Evolutionary conservation across 768 basidiomycete genomes (phyloP).

Genomic region (Daedaleopsis nitida): DNA sequence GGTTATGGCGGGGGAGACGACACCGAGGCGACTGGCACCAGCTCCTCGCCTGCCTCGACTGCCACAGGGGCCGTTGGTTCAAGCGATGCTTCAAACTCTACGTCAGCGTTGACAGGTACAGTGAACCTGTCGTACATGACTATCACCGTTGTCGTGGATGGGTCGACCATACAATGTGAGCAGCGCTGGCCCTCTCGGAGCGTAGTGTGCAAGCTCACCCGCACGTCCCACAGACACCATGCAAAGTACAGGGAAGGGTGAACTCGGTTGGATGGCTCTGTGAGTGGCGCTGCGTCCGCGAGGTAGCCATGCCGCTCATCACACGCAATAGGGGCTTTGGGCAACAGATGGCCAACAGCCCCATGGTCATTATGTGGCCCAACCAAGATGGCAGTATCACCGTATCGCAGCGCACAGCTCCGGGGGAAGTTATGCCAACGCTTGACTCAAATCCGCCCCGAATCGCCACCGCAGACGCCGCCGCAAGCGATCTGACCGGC

Average conservation of each 20-base stretch:
- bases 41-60: background rate
- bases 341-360: conserved; percentile 49
- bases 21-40: background rate
- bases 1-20: conserved; percentile 7
- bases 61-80: background rate
- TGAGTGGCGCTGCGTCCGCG: conserved; percentile 28
- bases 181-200: background rate
- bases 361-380: conserved; percentile 78
- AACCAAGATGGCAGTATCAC: conserved; percentile 63
- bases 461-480: conserved; percentile 42
- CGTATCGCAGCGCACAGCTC: conserved; percentile 63
- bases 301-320: background rate
- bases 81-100: conserved; percentile 1
- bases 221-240: conserved; percentile 43
- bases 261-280: conserved; percentile 66
- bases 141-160: conserved; percentile 25
- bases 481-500: conserved; percentile 38
- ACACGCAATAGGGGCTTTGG: conserved; percentile 57
- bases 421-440: conserved; percentile 55
- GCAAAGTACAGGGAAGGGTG: conserved; percentile 41
- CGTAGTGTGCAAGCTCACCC: background rate
- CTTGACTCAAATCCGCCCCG: conserved; percentile 55
- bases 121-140: conserved; percentile 24
- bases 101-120: conserved; percentile 17
- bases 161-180: conserved; percentile 24